These are phyloP conservation scores for Wickerhamomyces bovis DNA, from an alignment of 805 yeast genomes.

Conservation along the genomic window DNA sequence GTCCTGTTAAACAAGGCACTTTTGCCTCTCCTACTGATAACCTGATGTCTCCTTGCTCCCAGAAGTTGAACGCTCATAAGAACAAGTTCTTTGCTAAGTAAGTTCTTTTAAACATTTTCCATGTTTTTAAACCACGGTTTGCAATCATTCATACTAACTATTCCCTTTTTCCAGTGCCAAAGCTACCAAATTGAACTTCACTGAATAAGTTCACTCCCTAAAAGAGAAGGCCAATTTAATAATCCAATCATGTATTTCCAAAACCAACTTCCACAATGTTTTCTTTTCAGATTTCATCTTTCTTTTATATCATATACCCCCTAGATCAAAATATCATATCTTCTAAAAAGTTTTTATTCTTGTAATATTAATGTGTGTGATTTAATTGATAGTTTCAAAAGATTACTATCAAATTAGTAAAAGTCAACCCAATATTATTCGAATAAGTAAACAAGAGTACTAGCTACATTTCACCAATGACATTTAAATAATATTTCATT, in stretches of 20 bases:
- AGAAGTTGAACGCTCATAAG: slow-evolving; percentile 46
- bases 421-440: too few species aligned
- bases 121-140: too few species aligned
- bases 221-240: too few species aligned
- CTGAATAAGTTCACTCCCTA: background rate
- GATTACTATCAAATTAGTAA: too few species aligned
- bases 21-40: slow-evolving; percentile 54
- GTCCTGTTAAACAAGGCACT: slow-evolving; percentile 7
- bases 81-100: slow-evolving; percentile 33
- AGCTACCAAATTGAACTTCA: slow-evolving; percentile 22
- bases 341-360: too few species aligned
- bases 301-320: background rate
- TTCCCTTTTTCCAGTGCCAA: slow-evolving; percentile 9
- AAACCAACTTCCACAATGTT: too few species aligned
- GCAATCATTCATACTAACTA: background rate
- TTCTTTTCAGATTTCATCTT: too few species aligned
- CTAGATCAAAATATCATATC: too few species aligned
- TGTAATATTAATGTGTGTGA: too few species aligned
- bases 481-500: background rate
- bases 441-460: too few species aligned
- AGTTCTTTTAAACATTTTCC: slow-evolving; percentile 12
- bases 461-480: background rate
- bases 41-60: slow-evolving; percentile 52
- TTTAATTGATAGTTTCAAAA: too few species aligned
- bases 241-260: background rate